These are phyloP conservation scores for Globisporangium alternatum DNA, from an alignment of 352 stramenopile genomes.

Conservation along the genomic window DNA sequence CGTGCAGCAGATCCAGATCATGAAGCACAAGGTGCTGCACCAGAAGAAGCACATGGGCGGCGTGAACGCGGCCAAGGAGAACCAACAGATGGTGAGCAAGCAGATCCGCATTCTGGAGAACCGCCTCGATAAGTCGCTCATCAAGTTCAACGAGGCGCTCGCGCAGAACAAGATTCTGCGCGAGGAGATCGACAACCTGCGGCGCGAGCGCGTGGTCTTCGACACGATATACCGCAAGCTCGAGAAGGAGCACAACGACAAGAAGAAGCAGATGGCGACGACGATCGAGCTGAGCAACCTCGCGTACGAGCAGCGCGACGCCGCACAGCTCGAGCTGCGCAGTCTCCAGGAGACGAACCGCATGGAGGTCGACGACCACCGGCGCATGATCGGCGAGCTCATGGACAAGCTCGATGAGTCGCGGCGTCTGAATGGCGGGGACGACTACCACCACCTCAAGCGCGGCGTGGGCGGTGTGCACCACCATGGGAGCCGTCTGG, in stretches of 20 bases:
- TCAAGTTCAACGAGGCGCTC: conserved; percentile 97
- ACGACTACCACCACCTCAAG: conserved; percentile 27
- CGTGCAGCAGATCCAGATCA: conserved; percentile 85
- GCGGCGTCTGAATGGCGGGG: conserved; percentile 30
- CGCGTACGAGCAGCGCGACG: conserved; percentile 94
- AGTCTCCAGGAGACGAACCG: conserved; percentile 91
- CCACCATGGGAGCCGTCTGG: conserved; percentile 19
- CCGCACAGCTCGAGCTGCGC: conserved; percentile 90
- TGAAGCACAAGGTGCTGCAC: conserved; percentile 84
- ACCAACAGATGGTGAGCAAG: conserved; percentile 94
- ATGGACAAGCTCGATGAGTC: conserved; percentile 63
- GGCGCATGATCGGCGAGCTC: conserved; percentile 49
- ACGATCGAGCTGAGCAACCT: conserved; percentile 95
- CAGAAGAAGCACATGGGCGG: conserved; percentile 95
- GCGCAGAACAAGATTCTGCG: conserved; percentile 90
- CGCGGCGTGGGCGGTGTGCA: conserved; percentile 6
- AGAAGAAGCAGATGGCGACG: conserved; percentile 95
- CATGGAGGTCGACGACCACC: conserved; percentile 71
- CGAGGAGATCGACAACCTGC: conserved; percentile 93
- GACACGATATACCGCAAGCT: conserved; percentile 94
- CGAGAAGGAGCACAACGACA: conserved; percentile 91
- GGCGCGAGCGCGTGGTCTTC: conserved; percentile 92
- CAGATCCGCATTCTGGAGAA: conserved; percentile 97
- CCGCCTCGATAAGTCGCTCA: conserved; percentile 94
- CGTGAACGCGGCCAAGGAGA: conserved; percentile 94